A percentile compares a stretch with the other conserved stretches of the same genome.
Conservation (phyloP, 2,329 filamentous ascomycete species). For the Fusarium illudens region DNA sequence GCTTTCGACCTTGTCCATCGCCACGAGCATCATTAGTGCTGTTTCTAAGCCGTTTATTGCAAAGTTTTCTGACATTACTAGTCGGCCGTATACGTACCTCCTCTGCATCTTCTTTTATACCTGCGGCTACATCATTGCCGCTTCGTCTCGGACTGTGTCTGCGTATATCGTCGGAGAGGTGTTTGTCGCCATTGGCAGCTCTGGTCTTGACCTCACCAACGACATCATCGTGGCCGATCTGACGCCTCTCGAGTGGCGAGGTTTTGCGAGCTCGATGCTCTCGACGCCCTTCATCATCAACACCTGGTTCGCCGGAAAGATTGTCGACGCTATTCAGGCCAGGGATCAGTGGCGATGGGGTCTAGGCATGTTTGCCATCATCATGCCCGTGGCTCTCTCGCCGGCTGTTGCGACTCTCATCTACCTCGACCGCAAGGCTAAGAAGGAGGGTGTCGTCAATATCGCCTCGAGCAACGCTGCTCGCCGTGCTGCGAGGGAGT, state of each 20-base stretch:
- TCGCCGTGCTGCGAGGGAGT: slow-evolving; percentile 43
- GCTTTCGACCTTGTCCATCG: slow-evolving; percentile 43
- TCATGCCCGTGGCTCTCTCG: slow-evolving; percentile 63
- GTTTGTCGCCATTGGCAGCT: slow-evolving; percentile 67
- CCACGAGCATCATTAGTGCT: slow-evolving; percentile 54
- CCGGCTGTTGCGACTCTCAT: slow-evolving; percentile 63
- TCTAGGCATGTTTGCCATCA: slow-evolving; percentile 68
- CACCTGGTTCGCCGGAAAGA: slow-evolving; percentile 51
- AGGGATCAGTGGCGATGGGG: slow-evolving; percentile 52
- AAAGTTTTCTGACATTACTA: slow-evolving; percentile 69
- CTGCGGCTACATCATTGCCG: slow-evolving; percentile 66
- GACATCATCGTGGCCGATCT: slow-evolving; percentile 72
- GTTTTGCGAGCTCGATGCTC: slow-evolving; percentile 44
- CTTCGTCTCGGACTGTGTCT: slow-evolving; percentile 60
- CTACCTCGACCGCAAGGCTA: slow-evolving; percentile 66
- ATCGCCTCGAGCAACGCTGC: slow-evolving; percentile 47
- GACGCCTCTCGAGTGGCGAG: slow-evolving; percentile 56
- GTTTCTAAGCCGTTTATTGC: slow-evolving; percentile 68
- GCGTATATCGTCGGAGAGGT: slow-evolving; percentile 63
- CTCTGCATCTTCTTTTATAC: slow-evolving; percentile 63
- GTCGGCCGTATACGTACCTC: slow-evolving; percentile 67
- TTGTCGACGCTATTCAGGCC: slow-evolving; percentile 50
- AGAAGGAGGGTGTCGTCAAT: slow-evolving; percentile 56
- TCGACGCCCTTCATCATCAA: slow-evolving; percentile 49
- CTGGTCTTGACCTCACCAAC: slow-evolving; percentile 67